phyloP scores from a whole-genome alignment of 495 filamentous ascomycete genomes.

The Aspergillus carlsbadensis region DNA sequence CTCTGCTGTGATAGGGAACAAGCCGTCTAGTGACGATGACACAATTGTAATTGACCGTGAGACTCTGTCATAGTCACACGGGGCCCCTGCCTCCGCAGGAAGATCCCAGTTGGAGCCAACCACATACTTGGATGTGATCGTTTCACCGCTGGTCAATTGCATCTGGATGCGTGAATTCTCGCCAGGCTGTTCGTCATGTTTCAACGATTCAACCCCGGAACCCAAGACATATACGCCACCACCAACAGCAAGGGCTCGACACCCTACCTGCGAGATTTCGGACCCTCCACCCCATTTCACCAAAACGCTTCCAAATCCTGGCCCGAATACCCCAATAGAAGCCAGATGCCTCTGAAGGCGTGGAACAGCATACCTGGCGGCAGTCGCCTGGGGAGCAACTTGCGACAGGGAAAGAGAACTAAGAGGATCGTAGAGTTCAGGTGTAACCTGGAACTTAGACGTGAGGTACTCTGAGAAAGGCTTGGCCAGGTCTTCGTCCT shows the following conservation, averaged over 20 bases:
- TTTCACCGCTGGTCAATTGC: conserved; percentile 58
- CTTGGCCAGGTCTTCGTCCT: conserved; percentile 34
- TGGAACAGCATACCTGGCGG: conserved; percentile 63
- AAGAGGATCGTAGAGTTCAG: conserved; percentile 66
- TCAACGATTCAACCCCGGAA: conserved; percentile 53
- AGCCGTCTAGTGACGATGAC: conserved; percentile 58
- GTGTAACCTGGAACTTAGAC: conserved; percentile 70
- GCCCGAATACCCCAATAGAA: conserved; percentile 83
- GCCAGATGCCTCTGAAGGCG: conserved; percentile 76
- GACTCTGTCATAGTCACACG: conserved; percentile 31
- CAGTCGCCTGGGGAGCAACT: conserved; percentile 51
- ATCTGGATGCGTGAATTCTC: conserved; percentile 39
- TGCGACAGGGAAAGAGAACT: conserved; percentile 78
- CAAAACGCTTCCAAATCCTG: conserved; percentile 80
- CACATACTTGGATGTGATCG: conserved; percentile 55
- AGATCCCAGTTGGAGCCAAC: conserved; percentile 51
- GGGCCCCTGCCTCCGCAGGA: conserved; percentile 18
- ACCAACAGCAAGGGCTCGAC: conserved; percentile 88
- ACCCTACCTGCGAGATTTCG: conserved; percentile 91
- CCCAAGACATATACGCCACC: conserved; percentile 87
- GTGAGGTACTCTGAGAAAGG: conserved; percentile 65
- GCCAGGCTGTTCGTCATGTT: conserved; percentile 14
- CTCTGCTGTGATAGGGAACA: conserved; percentile 74
- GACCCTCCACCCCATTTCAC: conserved; percentile 90
- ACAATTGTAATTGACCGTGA: conserved; percentile 60